Conservation (phyloP, 192 early-diverging fungal species). For the Phlyctochytrium arcticum region DNA sequence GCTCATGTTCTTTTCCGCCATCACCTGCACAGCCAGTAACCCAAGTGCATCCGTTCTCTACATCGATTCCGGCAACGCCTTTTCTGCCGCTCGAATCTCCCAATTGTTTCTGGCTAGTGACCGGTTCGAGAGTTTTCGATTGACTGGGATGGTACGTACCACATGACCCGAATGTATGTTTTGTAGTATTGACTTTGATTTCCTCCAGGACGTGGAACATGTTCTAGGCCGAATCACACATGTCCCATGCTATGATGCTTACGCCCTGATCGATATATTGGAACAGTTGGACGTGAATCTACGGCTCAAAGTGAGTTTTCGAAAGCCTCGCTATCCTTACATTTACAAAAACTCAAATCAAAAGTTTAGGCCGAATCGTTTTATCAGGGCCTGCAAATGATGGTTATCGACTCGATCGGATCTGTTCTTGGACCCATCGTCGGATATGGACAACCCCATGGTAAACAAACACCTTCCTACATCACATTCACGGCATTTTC, state of each 20-base stretch:
- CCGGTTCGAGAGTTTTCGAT: not conserved
- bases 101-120: constrained; percentile 5
- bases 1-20: constrained; percentile 12
- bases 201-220: not conserved
- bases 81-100: constrained; percentile 3
- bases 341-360: not conserved
- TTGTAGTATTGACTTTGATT: not conserved
- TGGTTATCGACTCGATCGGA: constrained; percentile 9
- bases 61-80: constrained; percentile 15
- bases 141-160: constrained; percentile 1
- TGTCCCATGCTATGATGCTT: constrained; percentile 16
- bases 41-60: constrained; percentile 16
- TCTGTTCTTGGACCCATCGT: constrained; percentile 1
- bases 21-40: constrained; percentile 1
- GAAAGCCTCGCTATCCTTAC: not conserved
- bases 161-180: not conserved
- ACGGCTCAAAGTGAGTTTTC: not conserved
- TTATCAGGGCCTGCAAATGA: not conserved
- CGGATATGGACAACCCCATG: constrained; percentile 2
- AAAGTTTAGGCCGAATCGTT: not conserved
- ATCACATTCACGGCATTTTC: not conserved
- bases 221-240: constrained; percentile 1
- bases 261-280: constrained; percentile 6
- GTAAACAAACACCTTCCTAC: not conserved
- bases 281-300: constrained; percentile 3